Evolutionary conservation across 2,329 filamentous ascomycete genomes (phyloP), one percentile per base, ranked within the genome.

Genomic region (Malbranchea cinnamomea): DNA sequence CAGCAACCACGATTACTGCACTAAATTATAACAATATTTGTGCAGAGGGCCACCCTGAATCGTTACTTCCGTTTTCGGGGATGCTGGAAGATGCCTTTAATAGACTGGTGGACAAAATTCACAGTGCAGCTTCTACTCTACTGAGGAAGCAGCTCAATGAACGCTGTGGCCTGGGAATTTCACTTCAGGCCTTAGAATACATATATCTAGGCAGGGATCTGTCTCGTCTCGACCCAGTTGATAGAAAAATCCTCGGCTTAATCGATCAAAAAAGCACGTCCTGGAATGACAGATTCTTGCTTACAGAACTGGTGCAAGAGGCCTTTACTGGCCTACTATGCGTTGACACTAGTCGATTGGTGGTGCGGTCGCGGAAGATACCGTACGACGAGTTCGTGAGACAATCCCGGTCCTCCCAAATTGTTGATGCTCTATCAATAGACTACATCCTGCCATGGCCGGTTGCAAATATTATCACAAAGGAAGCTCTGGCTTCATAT

Each of bases 121-220:
- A 85, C 42, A 69, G 71, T 13, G 63, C 75, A 17, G 77, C 79
- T 5, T 79, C 78, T 1, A 61, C 62, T 0, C 68, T 70, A 2
- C 59, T 94, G 10, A 71, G 71, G 12, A 59, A 64, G 25, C 65
- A 73, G 2, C 63, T 95, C 0, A 77, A 83, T 34, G 59, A 73
- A 7, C 63, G 71, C 5, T 85, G 77, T 43, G 74, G 73, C 0
- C 57, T 95, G 0, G 68, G 67, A 50, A 56, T 60, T 3, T 68
- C 73, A 0, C 56, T 94, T 0, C 60, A 74, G 32, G 68, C 73
- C 0, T 57, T 95, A 17, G 71, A 80, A 19, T 58, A 67, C 22
- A 57, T 94, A 10, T 94, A 84, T 48, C 65, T 93, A 13, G 78
- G 79, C 53, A 70, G 69, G 10, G 74, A 94, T 42, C 80, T 83